Conservation (phyloP, 352 stramenopile genomes). For the Blastocystis sp. region DNA sequence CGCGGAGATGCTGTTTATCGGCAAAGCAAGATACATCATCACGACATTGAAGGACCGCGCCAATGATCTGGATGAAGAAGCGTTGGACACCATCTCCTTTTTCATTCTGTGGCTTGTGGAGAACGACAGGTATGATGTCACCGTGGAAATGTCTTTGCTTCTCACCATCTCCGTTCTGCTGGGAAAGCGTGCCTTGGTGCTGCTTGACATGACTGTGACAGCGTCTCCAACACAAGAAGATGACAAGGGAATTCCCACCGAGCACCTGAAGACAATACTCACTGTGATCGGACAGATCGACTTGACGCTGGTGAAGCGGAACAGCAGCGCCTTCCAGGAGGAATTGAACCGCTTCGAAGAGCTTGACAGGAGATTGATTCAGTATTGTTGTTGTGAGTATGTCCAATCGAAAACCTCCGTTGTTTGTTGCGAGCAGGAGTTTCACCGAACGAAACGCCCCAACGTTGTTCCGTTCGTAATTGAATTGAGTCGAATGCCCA, state of each 20-base stretch:
- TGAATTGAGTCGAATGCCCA: background rate
- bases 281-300: background rate
- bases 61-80: background rate
- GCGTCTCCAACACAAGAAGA: background rate
- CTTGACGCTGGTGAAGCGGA: background rate
- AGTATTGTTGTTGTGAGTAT: background rate
- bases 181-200: background rate
- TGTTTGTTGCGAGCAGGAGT: background rate
- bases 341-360: background rate
- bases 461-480: background rate
- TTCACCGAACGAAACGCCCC: background rate
- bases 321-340: background rate
- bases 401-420: background rate
- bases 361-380: background rate
- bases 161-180: background rate
- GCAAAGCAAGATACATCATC: background rate
- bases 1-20: background rate
- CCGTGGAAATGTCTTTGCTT: background rate
- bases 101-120: background rate
- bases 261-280: background rate
- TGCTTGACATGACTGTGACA: too few relatives aligned
- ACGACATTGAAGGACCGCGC: background rate
- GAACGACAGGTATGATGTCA: background rate
- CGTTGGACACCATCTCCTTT: background rate
- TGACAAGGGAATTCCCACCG: background rate